A percentile compares a stretch with the other conserved stretches of the same genome.
These are phyloP conservation scores for Pseudocercospora crystallina DNA, from an alignment of 2,329 filamentous ascomycete species.

Conservation along the genomic window DNA sequence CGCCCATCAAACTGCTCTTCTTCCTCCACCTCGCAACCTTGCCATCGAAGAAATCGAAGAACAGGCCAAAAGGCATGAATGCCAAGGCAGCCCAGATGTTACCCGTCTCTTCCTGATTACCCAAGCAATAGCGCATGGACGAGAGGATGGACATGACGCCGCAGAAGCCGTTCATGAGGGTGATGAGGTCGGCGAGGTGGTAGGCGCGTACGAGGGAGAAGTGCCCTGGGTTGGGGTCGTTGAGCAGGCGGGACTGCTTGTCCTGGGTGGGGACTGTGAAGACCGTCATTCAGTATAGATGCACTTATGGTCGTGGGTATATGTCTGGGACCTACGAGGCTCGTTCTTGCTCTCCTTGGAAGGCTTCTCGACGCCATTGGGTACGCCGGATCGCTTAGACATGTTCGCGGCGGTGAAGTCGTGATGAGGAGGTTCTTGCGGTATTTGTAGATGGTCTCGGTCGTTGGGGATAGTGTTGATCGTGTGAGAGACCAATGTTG, in stretches of 20 bases:
- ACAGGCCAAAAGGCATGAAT: slow-evolving; percentile 88
- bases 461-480: no score
- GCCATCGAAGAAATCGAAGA: slow-evolving; percentile 98
- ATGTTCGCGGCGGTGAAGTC: slow-evolving; percentile 41
- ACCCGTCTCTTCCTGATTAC: slow-evolving; percentile 56
- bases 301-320: background rate
- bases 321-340: slow-evolving; percentile 39
- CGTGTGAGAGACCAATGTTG: no score
- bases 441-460: no score
- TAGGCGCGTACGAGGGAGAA: slow-evolving; percentile 63
- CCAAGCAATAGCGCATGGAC: slow-evolving; percentile 88
- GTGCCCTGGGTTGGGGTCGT: slow-evolving; percentile 65
- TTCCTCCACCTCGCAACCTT: slow-evolving; percentile 94
- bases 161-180: slow-evolving; percentile 84
- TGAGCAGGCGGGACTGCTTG: slow-evolving; percentile 74
- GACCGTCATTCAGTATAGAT: slow-evolving; percentile 10
- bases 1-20: slow-evolving; percentile 94
- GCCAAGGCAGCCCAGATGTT: slow-evolving; percentile 80
- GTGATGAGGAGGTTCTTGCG: background rate
- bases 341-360: slow-evolving; percentile 39
- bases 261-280: slow-evolving; percentile 55
- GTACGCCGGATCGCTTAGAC: slow-evolving; percentile 62
- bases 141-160: slow-evolving; percentile 95
- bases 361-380: slow-evolving; percentile 52
- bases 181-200: slow-evolving; percentile 77